A percentile compares a stretch with the other conserved stretches of the same genome.
phyloP scores from a whole-genome alignment of 2,329 filamentous ascomycete species.

The Penicillium freii region DNA sequence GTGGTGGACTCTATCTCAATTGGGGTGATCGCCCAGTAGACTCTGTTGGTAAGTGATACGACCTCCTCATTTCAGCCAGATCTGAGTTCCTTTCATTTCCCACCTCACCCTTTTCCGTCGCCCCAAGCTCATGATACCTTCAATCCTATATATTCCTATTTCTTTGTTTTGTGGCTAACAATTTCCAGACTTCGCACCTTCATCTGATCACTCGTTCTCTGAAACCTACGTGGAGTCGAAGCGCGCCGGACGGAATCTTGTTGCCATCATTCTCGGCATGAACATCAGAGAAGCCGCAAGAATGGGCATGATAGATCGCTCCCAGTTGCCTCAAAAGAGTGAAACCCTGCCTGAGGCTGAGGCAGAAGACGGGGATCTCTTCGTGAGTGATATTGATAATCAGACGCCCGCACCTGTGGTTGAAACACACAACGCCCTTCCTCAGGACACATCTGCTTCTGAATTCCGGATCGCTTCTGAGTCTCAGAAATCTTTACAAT shows the following conservation, averaged over 20 bases:
- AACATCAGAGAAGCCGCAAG: constrained; percentile 52
- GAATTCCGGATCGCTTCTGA: constrained; percentile 21
- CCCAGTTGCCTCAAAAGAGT: constrained; percentile 32
- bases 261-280: constrained; percentile 58
- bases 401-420: constrained; percentile 25
- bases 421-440: constrained; percentile 11
- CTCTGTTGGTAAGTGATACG: constrained; percentile 42
- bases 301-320: constrained; percentile 51
- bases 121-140: not conserved
- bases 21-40: constrained; percentile 47
- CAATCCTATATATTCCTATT: not conserved
- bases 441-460: constrained; percentile 14
- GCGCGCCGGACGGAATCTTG: constrained; percentile 54
- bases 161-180: not conserved
- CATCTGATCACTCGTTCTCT: constrained; percentile 55
- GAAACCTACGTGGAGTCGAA: constrained; percentile 58
- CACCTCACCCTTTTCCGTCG: not conserved
- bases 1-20: constrained; percentile 53
- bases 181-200: constrained; percentile 41
- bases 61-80: not conserved
- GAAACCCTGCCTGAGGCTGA: constrained; percentile 25
- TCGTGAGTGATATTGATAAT: constrained; percentile 40
- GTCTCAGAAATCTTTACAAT: not conserved
- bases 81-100: not conserved
- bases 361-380: constrained; percentile 34